phyloP scores from a whole-genome alignment of 495 filamentous ascomycete species.

The Chaetomidium leptoderma region DNA sequence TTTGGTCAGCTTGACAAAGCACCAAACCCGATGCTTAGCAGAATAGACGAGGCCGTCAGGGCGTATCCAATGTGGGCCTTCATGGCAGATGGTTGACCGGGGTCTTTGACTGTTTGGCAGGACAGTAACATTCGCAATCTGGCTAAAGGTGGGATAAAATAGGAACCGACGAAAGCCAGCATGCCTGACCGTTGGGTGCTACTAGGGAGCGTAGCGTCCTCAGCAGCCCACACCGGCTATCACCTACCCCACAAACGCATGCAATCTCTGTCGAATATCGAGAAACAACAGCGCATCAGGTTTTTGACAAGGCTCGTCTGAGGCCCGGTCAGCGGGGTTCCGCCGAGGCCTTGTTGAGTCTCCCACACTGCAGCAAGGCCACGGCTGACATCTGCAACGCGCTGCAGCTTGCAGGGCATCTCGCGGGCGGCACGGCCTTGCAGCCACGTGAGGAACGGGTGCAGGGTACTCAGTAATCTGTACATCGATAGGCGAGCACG shows the following conservation, averaged over 20 bases:
- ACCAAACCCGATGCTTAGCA: constrained; percentile 12
- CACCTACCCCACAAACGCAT: constrained; percentile 38
- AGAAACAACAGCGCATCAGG: constrained; percentile 18
- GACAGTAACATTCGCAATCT: constrained; percentile 31
- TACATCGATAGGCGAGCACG: constrained; percentile 13
- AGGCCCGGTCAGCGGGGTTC: constrained; percentile 22
- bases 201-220: constrained; percentile 2
- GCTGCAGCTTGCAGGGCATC: constrained; percentile 11
- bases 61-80: constrained; percentile 18
- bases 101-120: constrained; percentile 18
- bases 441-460: constrained; percentile 24
- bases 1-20: constrained; percentile 38
- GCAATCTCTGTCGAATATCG: constrained; percentile 32
- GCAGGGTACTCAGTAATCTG: no score
- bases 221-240: constrained; percentile 15
- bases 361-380: constrained; percentile 10
- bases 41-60: constrained; percentile 15
- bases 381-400: constrained; percentile 7
- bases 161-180: constrained; percentile 9
- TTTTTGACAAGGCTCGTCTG: constrained; percentile 7
- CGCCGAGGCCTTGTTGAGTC: constrained; percentile 9
- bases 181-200: not conserved
- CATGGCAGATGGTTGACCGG: constrained; percentile 8
- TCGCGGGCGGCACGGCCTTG: constrained; percentile 7
- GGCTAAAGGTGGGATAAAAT: constrained; percentile 33